Evolutionary conservation across 768 basidiomycete genomes (phyloP).

Genomic region (Dacryopinax primogenitus): DNA sequence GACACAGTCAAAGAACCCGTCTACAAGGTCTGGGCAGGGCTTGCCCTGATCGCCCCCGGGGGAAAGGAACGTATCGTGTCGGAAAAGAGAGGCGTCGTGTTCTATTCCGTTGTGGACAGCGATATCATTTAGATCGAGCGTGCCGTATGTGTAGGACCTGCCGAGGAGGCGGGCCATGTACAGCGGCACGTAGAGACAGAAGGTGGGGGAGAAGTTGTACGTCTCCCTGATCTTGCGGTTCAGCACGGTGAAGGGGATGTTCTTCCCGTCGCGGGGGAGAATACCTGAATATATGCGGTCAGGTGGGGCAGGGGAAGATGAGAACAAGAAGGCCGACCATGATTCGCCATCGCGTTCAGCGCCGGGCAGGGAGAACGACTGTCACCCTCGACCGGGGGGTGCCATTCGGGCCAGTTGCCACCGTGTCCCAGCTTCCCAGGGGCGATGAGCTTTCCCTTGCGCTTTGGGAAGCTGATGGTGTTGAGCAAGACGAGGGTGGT

Average conservation of each 20-base stretch:
- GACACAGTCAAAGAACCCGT: slow-evolving; percentile 14
- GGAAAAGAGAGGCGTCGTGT: slow-evolving; percentile 20
- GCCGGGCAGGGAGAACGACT: slow-evolving; percentile 64
- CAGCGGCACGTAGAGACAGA: slow-evolving; percentile 54
- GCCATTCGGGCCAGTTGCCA: slow-evolving; percentile 58
- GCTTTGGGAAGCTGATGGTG: slow-evolving; percentile 37
- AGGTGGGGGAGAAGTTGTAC: slow-evolving; percentile 58
- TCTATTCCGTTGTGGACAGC: slow-evolving; percentile 61
- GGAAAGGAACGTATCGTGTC: slow-evolving; percentile 35
- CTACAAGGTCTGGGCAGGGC: slow-evolving; percentile 41
- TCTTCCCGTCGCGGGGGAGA: slow-evolving; percentile 50
- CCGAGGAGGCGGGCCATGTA: slow-evolving; percentile 46
- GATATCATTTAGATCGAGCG: slow-evolving; percentile 34
- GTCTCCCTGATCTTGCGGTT: slow-evolving; percentile 36
- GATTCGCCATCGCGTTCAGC: slow-evolving; percentile 71
- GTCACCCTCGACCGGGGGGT: slow-evolving; percentile 43
- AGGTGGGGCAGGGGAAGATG: neutral
- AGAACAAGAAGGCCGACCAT: slow-evolving; percentile 37
- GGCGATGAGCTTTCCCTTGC: slow-evolving; percentile 26
- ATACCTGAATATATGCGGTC: slow-evolving; percentile 25
- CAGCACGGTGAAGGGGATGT: slow-evolving; percentile 49
- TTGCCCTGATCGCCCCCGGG: slow-evolving; percentile 39
- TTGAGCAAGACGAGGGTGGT: slow-evolving; percentile 40
- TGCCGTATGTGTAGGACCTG: neutral
- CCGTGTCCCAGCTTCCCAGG: slow-evolving; percentile 43